Evolutionary conservation across 2,329 filamentous ascomycete genomes (phyloP), one percentile per base, ranked within the genome.

Genomic region (Aspergillus ochraceus): DNA sequence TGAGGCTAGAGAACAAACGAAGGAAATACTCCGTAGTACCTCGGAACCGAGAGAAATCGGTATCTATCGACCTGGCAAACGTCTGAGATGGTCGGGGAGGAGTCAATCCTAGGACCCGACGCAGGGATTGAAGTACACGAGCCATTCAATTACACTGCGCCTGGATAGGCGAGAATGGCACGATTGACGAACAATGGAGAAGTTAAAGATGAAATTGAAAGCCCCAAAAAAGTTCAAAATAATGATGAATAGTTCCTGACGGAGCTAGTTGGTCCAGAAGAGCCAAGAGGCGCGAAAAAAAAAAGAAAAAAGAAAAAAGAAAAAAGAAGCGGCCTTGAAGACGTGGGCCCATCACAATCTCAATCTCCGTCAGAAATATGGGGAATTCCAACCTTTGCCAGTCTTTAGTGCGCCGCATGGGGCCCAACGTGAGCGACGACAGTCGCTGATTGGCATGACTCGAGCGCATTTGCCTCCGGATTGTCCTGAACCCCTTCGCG

Each of bases 1-100:
- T 51, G 17, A 51, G 46, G 49, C 2, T 19, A 36, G 26, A 4
- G 19, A 19, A 12, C 30, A 39, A 50, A 12, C 30, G 26, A 50
- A 52, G 14, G 32, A 39, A 51, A 32, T 42, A n/a, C n/a, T n/a
- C n/a, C n/a, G n/a, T n/a, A 6, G 20, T 68, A 77, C 76, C 75
- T 70, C 67, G 70, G 60, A 79, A 76, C 42, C 70, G 61, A 32
- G 74, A 72, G 60, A 77, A 77, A 58, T 79, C 68, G 10, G 74
- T 73, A 58, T 78, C 67, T 50, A 76, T 71, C 17, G 74, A 69
- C 22, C 70, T 63, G 30, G 64, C 22, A 55, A 70, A 71, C 24
- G 59, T 54, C 29, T 59, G 42, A 50, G 65, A 30, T 11, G 68
- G 49, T 24, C 54, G 54, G 29, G 70, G 51, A 9, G 69, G 45